Conservation (phyloP, 208 protist genomes). For the Leishmania turanica region DNA sequence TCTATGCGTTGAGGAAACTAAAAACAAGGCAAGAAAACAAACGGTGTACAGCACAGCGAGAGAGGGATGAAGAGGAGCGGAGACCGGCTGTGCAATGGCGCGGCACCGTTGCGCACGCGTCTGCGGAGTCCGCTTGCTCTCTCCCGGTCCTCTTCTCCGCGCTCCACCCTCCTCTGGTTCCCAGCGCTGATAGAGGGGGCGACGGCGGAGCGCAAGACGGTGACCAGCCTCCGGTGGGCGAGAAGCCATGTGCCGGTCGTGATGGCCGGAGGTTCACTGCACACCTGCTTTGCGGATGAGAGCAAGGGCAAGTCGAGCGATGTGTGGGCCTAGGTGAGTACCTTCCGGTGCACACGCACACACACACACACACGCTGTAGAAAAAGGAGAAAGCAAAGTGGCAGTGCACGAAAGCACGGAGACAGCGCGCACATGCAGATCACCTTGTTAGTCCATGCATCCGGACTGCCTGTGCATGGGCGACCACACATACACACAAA, state of each 20-base stretch:
- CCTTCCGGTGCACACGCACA: too few relatives aligned
- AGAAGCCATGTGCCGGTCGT: background rate
- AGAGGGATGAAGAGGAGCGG: background rate
- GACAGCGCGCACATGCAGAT: background rate
- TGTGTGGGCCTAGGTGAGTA: background rate
- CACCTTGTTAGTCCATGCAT: background rate
- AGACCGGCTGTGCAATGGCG: background rate
- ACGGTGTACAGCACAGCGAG: background rate
- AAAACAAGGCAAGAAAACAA: background rate
- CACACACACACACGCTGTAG: background rate
- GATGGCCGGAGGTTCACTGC: background rate
- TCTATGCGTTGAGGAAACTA: background rate
- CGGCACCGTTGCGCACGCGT: background rate
- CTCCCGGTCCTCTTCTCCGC: background rate
- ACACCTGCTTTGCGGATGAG: background rate
- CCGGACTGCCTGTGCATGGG: background rate
- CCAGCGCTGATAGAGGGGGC: background rate
- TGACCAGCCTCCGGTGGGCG: background rate
- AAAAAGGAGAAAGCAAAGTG: background rate
- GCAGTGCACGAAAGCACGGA: background rate
- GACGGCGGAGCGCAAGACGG: background rate
- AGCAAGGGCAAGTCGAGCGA: background rate
- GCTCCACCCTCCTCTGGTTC: background rate
- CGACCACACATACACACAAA: background rate
- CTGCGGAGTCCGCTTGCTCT: background rate